Conservation (phyloP, 805 yeast species). For the Candida sphagnicola region DNA sequence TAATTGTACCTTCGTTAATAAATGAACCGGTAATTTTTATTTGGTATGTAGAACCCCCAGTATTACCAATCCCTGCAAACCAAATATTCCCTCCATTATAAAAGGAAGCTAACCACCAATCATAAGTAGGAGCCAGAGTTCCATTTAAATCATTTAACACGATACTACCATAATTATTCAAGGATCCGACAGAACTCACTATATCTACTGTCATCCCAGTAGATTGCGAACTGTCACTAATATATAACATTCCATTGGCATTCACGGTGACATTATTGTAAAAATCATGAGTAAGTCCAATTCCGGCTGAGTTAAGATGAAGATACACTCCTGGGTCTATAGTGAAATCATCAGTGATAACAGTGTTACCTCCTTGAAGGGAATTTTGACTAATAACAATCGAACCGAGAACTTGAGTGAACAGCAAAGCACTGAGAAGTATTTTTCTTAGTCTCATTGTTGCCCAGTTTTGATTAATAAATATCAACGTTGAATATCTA, state of each 20-base stretch:
- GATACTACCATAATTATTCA: background rate
- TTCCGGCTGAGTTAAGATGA: background rate
- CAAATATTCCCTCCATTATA: background rate
- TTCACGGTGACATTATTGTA: background rate
- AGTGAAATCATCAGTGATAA: background rate
- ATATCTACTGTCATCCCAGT: background rate
- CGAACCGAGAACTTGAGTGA: too few relatives aligned
- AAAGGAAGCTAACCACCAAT: background rate
- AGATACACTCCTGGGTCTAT: background rate
- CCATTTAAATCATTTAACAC: background rate
- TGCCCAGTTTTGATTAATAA: too few relatives aligned
- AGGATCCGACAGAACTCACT: background rate
- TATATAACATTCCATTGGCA: background rate
- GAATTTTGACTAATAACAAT: background rate
- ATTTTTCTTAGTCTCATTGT: too few relatives aligned
- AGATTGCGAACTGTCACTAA: background rate
- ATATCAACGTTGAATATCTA: too few relatives aligned
- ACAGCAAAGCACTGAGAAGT: too few relatives aligned
- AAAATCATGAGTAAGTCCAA: background rate
- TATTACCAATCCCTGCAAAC: background rate
- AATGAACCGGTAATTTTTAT: background rate
- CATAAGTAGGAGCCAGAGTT: background rate
- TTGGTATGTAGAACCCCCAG: background rate
- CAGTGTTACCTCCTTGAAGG: background rate
- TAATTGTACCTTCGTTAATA: background rate